Evolutionary conservation across 192 early-diverging fungal species (phyloP).

Genomic region (Linnemannia schmuckeri): DNA sequence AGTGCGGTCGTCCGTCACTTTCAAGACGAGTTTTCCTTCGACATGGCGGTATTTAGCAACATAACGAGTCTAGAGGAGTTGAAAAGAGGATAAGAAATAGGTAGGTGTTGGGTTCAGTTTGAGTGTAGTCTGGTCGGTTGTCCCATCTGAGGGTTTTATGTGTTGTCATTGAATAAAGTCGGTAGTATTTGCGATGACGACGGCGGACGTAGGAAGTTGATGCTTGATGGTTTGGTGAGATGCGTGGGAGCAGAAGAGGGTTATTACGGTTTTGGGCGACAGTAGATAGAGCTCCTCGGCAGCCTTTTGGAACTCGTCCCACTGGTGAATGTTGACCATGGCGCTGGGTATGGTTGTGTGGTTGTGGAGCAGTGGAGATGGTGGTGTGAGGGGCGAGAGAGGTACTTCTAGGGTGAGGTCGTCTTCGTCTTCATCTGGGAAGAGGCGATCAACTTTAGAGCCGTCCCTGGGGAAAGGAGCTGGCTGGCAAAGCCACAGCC

Average conservation of each 20-base stretch:
- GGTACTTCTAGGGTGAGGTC: background rate
- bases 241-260: background rate
- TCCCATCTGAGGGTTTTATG: background rate
- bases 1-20: conserved; percentile 78
- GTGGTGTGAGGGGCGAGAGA: background rate
- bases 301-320: conserved; percentile 84
- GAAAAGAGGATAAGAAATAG: conserved; percentile 7
- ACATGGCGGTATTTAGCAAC: conserved; percentile 74
- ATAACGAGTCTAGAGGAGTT: conserved; percentile 71
- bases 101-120: background rate
- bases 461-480: background rate
- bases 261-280: conserved; percentile 70
- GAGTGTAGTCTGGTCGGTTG: background rate
- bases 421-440: background rate
- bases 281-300: conserved; percentile 76
- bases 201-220: background rate
- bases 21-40: conserved; percentile 78
- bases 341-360: conserved; percentile 7
- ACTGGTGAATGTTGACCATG: conserved; percentile 79
- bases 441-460: conserved; percentile 1
- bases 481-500: conserved; percentile 4
- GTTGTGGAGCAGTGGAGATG: background rate
- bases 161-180: background rate
- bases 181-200: background rate
- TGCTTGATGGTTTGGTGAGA: background rate